These are phyloP conservation scores for Fragaria iinumae DNA, from an alignment of 306 rosid species.

Conservation along the genomic window DNA sequence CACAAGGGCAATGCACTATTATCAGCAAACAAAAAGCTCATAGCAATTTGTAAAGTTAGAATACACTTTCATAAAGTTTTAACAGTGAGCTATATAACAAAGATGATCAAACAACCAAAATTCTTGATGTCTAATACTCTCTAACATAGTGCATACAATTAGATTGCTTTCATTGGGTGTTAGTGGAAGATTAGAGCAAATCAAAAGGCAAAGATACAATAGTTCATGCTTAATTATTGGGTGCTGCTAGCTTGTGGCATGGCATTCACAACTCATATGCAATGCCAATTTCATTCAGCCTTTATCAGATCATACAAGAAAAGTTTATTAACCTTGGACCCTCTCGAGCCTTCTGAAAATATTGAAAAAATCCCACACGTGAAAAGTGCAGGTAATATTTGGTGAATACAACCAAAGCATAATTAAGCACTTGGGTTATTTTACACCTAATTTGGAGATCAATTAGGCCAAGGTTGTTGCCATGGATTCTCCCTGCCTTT, in stretches of 20 bases:
- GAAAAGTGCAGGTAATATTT: constrained; percentile 11
- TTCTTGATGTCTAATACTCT: not conserved
- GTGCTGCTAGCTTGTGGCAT: constrained; percentile 5
- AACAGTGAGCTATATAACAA: not conserved
- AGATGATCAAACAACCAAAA: not conserved
- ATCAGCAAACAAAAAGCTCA: constrained; percentile 8
- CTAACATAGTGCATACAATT: not conserved
- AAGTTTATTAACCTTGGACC: not conserved
- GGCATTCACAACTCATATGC: constrained; percentile 1
- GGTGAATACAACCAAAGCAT: not conserved
- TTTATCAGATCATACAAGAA: not conserved
- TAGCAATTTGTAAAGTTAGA: constrained; percentile 36
- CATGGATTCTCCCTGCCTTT: not conserved
- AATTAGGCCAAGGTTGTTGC: not conserved
- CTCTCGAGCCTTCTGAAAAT: not conserved
- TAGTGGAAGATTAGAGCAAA: constrained; percentile 1
- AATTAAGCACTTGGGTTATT: not conserved
- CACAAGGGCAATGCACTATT: constrained; percentile 1
- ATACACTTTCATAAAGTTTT: constrained; percentile 14
- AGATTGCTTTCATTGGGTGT: constrained; percentile 11
- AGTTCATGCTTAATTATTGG: not conserved
- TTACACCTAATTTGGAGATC: not conserved
- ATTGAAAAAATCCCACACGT: not conserved
- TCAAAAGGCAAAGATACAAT: not conserved
- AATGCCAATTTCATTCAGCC: constrained; percentile 3